A percentile compares a stretch with the other conserved stretches of the same genome.
Conservation (phyloP, 768 basidiomycete genomes). For the Dioszegia hungarica region DNA sequence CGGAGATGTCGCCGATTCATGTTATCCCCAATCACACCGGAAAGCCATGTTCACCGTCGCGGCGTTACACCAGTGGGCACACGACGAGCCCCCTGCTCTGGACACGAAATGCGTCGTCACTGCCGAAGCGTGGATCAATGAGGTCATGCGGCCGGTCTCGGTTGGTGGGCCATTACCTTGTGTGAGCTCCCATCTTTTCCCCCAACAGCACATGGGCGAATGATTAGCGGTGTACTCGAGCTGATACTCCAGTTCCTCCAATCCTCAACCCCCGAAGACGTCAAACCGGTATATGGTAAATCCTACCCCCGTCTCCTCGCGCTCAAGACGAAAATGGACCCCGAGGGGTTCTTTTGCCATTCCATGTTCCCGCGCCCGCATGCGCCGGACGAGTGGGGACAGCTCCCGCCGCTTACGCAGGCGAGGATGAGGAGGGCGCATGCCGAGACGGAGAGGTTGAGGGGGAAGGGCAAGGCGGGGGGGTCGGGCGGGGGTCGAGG, state of each 20-base stretch:
- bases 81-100: conserved; percentile 57
- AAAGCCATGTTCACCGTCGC: conserved; percentile 78
- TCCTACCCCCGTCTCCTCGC: conserved; percentile 68
- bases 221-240: no score
- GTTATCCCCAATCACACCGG: conserved; percentile 71
- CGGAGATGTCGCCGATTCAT: conserved; percentile 62
- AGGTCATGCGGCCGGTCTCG: conserved; percentile 65
- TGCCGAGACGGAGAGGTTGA: conserved; percentile 1
- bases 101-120: conserved; percentile 75
- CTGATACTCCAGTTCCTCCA: conserved; percentile 37
- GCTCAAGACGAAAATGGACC: conserved; percentile 74
- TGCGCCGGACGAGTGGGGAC: conserved; percentile 5
- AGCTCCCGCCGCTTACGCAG: conserved; percentile 5
- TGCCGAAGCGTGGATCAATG: conserved; percentile 84
- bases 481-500: neutral
- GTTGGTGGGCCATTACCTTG: conserved; percentile 79
- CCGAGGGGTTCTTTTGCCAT: conserved; percentile 67
- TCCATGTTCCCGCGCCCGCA: conserved; percentile 54
- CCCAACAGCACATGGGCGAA: no score
- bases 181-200: conserved; percentile 54
- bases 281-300: conserved; percentile 55
- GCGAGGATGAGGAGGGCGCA: conserved; percentile 7
- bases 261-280: conserved; percentile 30
- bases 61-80: conserved; percentile 89
- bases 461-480: neutral